Percentiles rank a stretch among this genome's conserved stretches.
phyloP scores from a whole-genome alignment of 2,329 filamentous ascomycete species.

The Apiospora koreana region DNA sequence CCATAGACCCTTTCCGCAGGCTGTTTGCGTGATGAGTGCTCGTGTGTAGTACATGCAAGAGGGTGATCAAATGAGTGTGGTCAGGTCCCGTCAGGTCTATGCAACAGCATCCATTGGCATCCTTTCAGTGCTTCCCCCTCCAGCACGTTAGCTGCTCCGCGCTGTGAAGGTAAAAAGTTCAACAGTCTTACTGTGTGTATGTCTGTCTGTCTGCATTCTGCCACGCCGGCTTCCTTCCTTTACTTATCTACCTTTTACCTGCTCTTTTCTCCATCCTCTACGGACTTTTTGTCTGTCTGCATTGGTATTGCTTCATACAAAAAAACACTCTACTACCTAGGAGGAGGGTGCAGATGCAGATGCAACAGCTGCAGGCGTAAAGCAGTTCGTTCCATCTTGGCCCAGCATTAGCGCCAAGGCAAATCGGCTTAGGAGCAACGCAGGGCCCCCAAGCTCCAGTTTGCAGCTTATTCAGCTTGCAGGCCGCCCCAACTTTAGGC shows the following conservation, averaged over 20 bases:
- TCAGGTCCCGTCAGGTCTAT: slow-evolving; percentile 4
- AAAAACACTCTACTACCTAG: not conserved
- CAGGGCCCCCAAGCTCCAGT: not conserved
- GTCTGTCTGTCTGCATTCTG: too few relatives aligned
- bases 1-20: slow-evolving; percentile 1
- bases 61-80: not conserved
- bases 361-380: not conserved
- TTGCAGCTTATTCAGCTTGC: slow-evolving; percentile 8
- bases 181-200: not conserved
- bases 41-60: not conserved
- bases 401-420: slow-evolving; percentile 4
- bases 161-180: not conserved
- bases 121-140: not conserved
- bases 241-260: not conserved
- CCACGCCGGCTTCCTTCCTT: too few relatives aligned
- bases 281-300: not conserved
- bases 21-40: not conserved
- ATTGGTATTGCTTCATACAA: not conserved
- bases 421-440: not conserved
- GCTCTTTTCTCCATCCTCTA: not conserved
- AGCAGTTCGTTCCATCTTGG: not conserved
- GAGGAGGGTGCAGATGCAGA: not conserved
- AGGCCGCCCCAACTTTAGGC: not conserved
- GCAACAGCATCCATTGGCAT: not conserved
- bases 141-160: not conserved